A percentile compares a stretch with the other conserved stretches of the same genome.
phyloP scores from a whole-genome alignment of 208 protist species.

The Borovskyia barvae region DNA sequence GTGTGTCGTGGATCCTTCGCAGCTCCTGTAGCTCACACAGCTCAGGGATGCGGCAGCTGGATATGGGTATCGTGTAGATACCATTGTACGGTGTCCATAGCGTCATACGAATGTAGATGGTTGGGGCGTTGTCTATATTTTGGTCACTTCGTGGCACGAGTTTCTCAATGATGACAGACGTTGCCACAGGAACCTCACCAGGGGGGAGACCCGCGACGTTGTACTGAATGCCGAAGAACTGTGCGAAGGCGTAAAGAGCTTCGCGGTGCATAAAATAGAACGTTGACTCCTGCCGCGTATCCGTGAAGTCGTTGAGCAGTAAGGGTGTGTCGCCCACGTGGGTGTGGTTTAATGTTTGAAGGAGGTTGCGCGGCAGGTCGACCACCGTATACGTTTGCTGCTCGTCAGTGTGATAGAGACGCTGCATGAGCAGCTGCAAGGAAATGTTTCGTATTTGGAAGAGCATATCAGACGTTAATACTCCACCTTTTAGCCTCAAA shows the following conservation, averaged over 20 bases:
- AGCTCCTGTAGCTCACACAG: conserved; percentile 73
- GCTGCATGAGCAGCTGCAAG: conserved; percentile 63
- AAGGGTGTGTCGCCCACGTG: conserved; percentile 23
- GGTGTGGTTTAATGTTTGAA: conserved; percentile 48
- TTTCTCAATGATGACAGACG: conserved; percentile 74
- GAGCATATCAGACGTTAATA: conserved; percentile 44
- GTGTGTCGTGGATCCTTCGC: conserved; percentile 45
- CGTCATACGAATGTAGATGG: conserved; percentile 50
- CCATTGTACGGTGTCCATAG: conserved; percentile 75
- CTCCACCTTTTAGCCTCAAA: conserved; percentile 47
- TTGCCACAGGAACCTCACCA: conserved; percentile 72
- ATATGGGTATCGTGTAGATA: conserved; percentile 47
- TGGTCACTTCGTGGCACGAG: conserved; percentile 40
- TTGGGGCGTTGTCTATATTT: conserved; percentile 33
- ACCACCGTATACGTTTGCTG: conserved; percentile 84
- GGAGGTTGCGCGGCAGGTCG: conserved; percentile 64
- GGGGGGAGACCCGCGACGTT: conserved; percentile 55
- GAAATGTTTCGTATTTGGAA: conserved; percentile 72
- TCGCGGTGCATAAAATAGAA: conserved; percentile 88
- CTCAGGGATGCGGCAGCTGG: conserved; percentile 62
- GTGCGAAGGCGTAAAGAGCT: conserved; percentile 74
- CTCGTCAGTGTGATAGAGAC: conserved; percentile 81
- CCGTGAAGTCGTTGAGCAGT: conserved; percentile 61
- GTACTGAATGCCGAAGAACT: conserved; percentile 82
- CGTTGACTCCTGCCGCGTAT: conserved; percentile 62